Evolutionary conservation across 1,284 basidiomycete species (phyloP).

Genomic region (Hortiboletus rubellus): DNA sequence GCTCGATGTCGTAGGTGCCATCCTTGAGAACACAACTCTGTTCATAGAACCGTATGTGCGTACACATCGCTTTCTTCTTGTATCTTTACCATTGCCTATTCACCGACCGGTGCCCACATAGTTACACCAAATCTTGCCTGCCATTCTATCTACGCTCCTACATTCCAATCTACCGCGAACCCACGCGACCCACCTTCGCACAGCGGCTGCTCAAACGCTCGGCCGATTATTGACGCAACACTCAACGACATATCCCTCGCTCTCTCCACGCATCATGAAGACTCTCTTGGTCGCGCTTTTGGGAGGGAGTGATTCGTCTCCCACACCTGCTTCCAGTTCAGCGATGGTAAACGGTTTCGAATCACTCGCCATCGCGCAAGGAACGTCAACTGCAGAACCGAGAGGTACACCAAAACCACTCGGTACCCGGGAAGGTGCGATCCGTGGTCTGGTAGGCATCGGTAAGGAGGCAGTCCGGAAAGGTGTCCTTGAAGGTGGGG

Average conservation of each 20-base stretch:
- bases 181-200: constrained; percentile 65
- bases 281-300: constrained; percentile 88
- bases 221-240: constrained; percentile 75
- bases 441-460: constrained; percentile 80
- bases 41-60: constrained; percentile 96
- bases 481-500: constrained; percentile 75
- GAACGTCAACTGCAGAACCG: constrained; percentile 16
- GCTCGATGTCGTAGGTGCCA: constrained; percentile 78
- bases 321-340: constrained; percentile 13
- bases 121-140: constrained; percentile 95
- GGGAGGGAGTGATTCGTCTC: constrained; percentile 18
- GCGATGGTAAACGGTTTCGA: constrained; percentile 31
- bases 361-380: constrained; percentile 25
- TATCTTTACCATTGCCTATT: background rate
- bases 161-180: constrained; percentile 75
- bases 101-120: constrained; percentile 35
- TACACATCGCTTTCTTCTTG: constrained; percentile 18
- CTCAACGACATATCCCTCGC: constrained; percentile 82
- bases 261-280: constrained; percentile 88
- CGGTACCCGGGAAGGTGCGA: constrained; percentile 82
- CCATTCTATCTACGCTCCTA: constrained; percentile 87
- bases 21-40: constrained; percentile 83
- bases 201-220: constrained; percentile 78
- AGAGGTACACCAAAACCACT: constrained; percentile 61
- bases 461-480: constrained; percentile 82